Percentiles rank a stretch among this genome's conserved stretches.
These are phyloP conservation scores for Xylaria grammica DNA, from an alignment of 495 filamentous ascomycete genomes.

Conservation along the genomic window DNA sequence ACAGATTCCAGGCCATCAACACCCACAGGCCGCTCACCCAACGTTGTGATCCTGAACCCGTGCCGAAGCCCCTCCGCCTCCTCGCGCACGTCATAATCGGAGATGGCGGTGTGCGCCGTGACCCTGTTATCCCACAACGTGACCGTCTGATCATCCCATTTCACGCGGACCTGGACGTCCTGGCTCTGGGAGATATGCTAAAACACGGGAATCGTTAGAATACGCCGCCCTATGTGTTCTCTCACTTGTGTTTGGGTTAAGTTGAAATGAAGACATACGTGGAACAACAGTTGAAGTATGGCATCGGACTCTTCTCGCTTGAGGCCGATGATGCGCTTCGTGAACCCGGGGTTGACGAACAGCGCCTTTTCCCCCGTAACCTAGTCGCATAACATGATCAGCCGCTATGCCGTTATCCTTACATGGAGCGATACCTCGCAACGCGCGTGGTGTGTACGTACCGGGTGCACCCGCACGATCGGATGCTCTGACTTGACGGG, in stretches of 20 bases:
- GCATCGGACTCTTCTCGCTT: slow-evolving; percentile 72
- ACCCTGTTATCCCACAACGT: slow-evolving; percentile 80
- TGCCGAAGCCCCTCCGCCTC: slow-evolving; percentile 52
- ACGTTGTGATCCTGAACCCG: slow-evolving; percentile 54
- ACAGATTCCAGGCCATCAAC: slow-evolving; percentile 48
- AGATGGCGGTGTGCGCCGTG: slow-evolving; percentile 60
- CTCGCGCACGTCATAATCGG: slow-evolving; percentile 55
- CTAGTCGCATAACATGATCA: slow-evolving; percentile 18
- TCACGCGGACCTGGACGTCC: slow-evolving; percentile 73
- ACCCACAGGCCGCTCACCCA: slow-evolving; percentile 50
- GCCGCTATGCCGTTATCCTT: not conserved
- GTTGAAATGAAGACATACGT: slow-evolving; percentile 57
- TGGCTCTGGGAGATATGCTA: slow-evolving; percentile 52
- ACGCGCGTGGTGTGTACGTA: slow-evolving; percentile 19
- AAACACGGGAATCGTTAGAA: not conserved
- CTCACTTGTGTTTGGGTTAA: not conserved
- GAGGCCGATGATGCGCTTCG: slow-evolving; percentile 74
- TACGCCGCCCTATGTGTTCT: not conserved
- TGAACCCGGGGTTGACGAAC: slow-evolving; percentile 82
- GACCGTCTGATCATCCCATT: slow-evolving; percentile 72
- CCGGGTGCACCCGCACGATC: slow-evolving; percentile 71
- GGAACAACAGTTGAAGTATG: slow-evolving; percentile 68
- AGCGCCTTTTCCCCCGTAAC: slow-evolving; percentile 81
- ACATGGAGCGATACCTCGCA: too few species aligned
- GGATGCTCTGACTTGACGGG: slow-evolving; percentile 71